A percentile compares a stretch with the other conserved stretches of the same genome.
phyloP scores from a whole-genome alignment of 164 flowering plant genomes.

The Chloranthus sessilifolius region DNA sequence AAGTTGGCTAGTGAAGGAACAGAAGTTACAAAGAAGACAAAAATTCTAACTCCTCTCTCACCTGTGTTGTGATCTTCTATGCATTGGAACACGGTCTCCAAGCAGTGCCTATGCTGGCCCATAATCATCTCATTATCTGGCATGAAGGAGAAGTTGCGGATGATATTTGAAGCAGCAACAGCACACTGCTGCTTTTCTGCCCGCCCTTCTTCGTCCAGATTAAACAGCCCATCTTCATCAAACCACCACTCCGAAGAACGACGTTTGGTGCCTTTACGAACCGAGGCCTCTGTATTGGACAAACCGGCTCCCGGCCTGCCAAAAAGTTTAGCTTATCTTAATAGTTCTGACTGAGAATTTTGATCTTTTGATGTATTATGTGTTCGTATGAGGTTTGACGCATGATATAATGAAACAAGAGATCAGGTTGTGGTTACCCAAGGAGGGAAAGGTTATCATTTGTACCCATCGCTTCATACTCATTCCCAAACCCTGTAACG shows the following conservation, averaged over 20 bases:
- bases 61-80: slow-evolving; percentile 67
- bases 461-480: slow-evolving; percentile 50
- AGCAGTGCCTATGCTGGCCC: slow-evolving; percentile 82
- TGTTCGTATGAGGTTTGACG: background rate
- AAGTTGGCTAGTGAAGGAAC: no score
- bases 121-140: slow-evolving; percentile 77
- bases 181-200: slow-evolving; percentile 95
- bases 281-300: slow-evolving; percentile 34
- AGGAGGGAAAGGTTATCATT: slow-evolving; percentile 27
- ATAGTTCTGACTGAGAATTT: background rate
- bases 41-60: no score
- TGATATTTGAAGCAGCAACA: slow-evolving; percentile 90
- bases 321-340: slow-evolving; percentile 5
- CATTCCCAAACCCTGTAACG: slow-evolving; percentile 86
- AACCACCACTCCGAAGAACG: slow-evolving; percentile 73
- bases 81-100: slow-evolving; percentile 83
- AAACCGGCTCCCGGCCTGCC: slow-evolving; percentile 40
- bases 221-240: slow-evolving; percentile 90
- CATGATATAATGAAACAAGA: background rate
- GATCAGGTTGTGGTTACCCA: slow-evolving; percentile 29
- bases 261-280: slow-evolving; percentile 28
- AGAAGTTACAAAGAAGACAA: no score
- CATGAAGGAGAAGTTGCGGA: slow-evolving; percentile 98
- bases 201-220: slow-evolving; percentile 87
- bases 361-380: no score